Base-by-base conservation (phyloP, 2,329 filamentous ascomycete species). In the Thyridium curvatum region DNA sequence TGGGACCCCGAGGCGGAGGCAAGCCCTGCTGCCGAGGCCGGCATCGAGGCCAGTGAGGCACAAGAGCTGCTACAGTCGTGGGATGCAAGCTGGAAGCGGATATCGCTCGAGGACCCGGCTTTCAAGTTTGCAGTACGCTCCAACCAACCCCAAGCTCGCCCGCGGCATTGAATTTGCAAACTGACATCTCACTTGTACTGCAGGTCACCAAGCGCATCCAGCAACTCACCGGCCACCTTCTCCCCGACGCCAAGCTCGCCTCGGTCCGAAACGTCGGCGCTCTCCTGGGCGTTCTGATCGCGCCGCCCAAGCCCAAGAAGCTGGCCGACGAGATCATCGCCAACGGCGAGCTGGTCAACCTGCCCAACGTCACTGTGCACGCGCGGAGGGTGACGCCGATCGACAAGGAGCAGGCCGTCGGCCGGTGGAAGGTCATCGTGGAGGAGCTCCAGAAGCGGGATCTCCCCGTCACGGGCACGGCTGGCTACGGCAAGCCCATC, bases 151-250 rank as follows among this genome's bases (percentile, higher is more conserved):
- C 5, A 8, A 17, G 3, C 8, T 10, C 28, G 12, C 34, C n/a
- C 8, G 31, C 13, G 17, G 35, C 26, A 34, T 15, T 39, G 17
- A 39, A 18, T 30, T 30, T 35, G 18, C 18, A 12, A 32, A 35
- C 48, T 50, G 38, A 55, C 34, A 33, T 7, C 14, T 4, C 12
- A 32, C 4, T 33, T 17, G 5, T 10, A n/a, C 37, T 5, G 16
- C 49, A 96, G 90, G 72, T 93, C 47, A 67, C 82, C 52, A 94
- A 95, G 65, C 82, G 87, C 42, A 67, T 89, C 44, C 79, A 84
- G 58, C 85, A 93, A 58, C 71, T 94, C 43, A 90, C 84, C n/a
- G 86, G 87, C 44, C 77, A 81, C 44, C 75, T 78, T 42, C 69
- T 95, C 47, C 71, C 84, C 13, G 91, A 96, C 61, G 68, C 77